Percentiles rank a stretch among this genome's conserved stretches.
Conservation (phyloP, 2,329 filamentous ascomycete species). For the Neonectria ditissima region DNA sequence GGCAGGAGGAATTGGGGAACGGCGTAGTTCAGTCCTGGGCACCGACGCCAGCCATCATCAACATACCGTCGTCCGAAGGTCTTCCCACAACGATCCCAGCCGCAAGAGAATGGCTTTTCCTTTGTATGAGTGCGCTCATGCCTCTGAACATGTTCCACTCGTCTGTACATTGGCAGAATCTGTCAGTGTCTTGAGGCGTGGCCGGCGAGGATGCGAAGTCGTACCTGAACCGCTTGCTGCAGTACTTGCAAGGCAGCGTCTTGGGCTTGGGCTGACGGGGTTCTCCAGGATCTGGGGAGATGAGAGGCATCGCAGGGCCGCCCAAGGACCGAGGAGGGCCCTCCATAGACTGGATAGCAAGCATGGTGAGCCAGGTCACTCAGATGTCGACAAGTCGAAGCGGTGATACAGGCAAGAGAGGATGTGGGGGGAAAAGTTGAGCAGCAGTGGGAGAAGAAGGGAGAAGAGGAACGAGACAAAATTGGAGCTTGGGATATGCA, state of each 20-base stretch:
- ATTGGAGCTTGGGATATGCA: conserved; percentile 46
- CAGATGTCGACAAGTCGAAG: conserved; percentile 33
- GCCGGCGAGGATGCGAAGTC: conserved; percentile 40
- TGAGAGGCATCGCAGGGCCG: conserved; percentile 42
- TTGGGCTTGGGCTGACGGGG: conserved; percentile 70
- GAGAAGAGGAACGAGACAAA: conserved; percentile 38
- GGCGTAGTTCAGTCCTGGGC: conserved; percentile 36
- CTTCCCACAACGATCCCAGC: conserved; percentile 70
- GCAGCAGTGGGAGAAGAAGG: conserved; percentile 34
- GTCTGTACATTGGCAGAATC: conserved; percentile 54
- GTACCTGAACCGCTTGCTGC: conserved; percentile 72
- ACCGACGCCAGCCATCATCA: conserved; percentile 27
- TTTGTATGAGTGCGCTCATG: conserved; percentile 75
- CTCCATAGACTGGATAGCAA: conserved; percentile 66
- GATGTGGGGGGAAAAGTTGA: conserved; percentile 37
- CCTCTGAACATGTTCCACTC: conserved; percentile 73
- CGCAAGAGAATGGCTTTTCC: conserved; percentile 72
- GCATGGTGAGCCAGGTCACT: conserved; percentile 55
- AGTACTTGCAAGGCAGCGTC: conserved; percentile 72
- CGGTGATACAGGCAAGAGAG: conserved; percentile 23
- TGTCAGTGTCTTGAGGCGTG: conserved; percentile 35
- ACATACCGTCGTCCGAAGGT: conserved; percentile 72
- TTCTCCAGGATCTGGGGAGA: conserved; percentile 61
- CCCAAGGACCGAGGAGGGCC: conserved; percentile 51
- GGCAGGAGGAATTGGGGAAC: conserved; percentile 35